Evolutionary conservation across 345 rosid species (phyloP).

Genomic region (Jatropha curcas): DNA sequence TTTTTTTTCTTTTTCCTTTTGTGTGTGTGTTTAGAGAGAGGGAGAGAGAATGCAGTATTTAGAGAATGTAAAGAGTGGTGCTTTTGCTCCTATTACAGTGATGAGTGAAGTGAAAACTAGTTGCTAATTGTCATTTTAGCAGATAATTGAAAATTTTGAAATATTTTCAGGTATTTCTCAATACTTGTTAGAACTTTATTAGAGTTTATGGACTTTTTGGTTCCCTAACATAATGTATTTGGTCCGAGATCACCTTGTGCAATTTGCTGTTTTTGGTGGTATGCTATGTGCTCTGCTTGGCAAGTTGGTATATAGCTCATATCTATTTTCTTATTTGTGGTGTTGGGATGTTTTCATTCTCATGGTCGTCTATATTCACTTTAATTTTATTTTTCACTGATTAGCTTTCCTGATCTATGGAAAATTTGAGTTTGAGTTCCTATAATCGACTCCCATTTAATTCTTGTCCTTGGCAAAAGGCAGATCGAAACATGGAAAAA

Average conservation of each 20-base stretch:
- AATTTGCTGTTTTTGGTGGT: background rate
- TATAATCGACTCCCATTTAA: conserved; percentile 42
- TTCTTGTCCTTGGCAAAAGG: conserved; percentile 83
- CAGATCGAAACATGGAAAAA: conserved; percentile 99
- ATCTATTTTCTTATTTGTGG: background rate
- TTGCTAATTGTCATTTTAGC: background rate
- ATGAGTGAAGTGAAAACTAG: background rate
- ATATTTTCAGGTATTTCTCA: background rate
- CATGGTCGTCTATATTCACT: too few species aligned
- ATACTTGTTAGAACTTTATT: too few species aligned
- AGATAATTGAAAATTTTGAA: background rate
- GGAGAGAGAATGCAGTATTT: background rate
- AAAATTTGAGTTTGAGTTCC: conserved; percentile 20
- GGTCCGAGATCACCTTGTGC: background rate
- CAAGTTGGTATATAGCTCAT: background rate
- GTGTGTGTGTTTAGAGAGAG: background rate
- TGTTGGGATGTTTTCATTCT: background rate
- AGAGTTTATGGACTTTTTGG: background rate
- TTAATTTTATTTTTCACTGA: background rate
- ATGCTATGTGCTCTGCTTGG: background rate
- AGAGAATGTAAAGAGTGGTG: background rate
- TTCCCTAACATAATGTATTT: background rate
- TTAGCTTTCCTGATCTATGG: background rate
- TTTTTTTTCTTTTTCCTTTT: too few species aligned
- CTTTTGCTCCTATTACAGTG: background rate